Base-by-base conservation (phyloP, 2,329 filamentous ascomycete species). In the Fusarium penzigii region DNA sequence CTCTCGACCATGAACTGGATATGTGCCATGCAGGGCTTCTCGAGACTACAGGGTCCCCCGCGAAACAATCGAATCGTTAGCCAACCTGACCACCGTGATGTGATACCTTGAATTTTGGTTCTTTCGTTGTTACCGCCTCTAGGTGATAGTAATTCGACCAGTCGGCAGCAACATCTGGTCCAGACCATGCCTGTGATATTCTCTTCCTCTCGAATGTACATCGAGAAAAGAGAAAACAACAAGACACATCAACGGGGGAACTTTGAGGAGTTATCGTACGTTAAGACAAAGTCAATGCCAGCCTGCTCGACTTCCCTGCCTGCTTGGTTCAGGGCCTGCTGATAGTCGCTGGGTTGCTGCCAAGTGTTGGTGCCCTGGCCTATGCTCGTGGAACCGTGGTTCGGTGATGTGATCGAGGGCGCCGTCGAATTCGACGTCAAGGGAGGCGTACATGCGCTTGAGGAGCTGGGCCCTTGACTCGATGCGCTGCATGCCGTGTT, bases 21-120 rank as follows among this genome's bases (percentile, higher is more conserved):
- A 72, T 96, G 92, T 63, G 92, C 86, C 83, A 96, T 95, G 78
- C 94, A 97, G 47, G 92, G 90, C 69, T 88, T 89, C 78, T 97
- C 92, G 72, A 96, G 88, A 69, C 82, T 89, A 88, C 80, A 81
- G 64, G 59, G 72, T 52, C 58, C 59, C 62, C 64, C 62, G 65
- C 20, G 20, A 25, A 68, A 70, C 68, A 65, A 63, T 68, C 68
- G 65, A 68, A 70, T 69, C 67, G 76, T 78, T 74, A 83, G 72
- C 70, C 66, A 67, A 65, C 59, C 65, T 56, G 67, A 64, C 46
- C 42, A 39, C 40, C 39, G 40, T 42, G 17, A 44, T 52, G 48
- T 49, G 76, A 77, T 81, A 67, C 81, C 76, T 63, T 78, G 82
- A 25, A 7, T 25, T 25, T 25, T 25, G 20, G 20, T 25, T 25